Evolutionary conservation across 116 monocot species (phyloP).

Genomic region (Phalaenopsis hybrid): DNA sequence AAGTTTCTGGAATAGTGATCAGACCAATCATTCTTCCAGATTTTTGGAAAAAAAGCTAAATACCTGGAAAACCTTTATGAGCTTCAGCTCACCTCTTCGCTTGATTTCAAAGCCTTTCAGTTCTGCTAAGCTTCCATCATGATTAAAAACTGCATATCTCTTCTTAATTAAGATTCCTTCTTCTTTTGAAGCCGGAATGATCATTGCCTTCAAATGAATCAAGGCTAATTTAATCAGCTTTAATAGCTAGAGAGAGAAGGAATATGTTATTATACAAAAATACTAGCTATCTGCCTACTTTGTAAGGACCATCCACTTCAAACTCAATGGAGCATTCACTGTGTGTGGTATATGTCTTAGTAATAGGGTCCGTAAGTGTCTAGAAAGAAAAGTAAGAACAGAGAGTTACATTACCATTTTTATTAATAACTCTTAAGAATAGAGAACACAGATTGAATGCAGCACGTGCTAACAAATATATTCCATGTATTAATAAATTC

Average conservation of each 20-base stretch:
- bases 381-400: slow-evolving; percentile 16
- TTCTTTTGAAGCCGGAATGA: slow-evolving; percentile 98
- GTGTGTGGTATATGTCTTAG: slow-evolving; percentile 74
- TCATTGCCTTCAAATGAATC: slow-evolving; percentile 69
- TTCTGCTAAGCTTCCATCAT: slow-evolving; percentile 95
- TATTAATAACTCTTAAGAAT: neutral
- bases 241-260: neutral
- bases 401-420: neutral
- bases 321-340: slow-evolving; percentile 99
- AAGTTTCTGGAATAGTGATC: neutral
- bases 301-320: slow-evolving; percentile 99
- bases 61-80: slow-evolving; percentile 99
- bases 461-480: neutral
- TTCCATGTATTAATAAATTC: slow-evolving; percentile 3
- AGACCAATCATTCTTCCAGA: neutral
- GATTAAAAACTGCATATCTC: slow-evolving; percentile 98
- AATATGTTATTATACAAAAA: too few relatives aligned
- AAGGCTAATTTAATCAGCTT: neutral
- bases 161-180: slow-evolving; percentile 98
- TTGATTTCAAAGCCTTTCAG: slow-evolving; percentile 99
- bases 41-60: neutral
- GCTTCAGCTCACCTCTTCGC: slow-evolving; percentile 97
- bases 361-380: slow-evolving; percentile 74
- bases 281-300: slow-evolving; percentile 32
- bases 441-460: neutral